Conservation (phyloP, 2,329 filamentous ascomycete species). For the Aspergillus spinulosporus region DNA sequence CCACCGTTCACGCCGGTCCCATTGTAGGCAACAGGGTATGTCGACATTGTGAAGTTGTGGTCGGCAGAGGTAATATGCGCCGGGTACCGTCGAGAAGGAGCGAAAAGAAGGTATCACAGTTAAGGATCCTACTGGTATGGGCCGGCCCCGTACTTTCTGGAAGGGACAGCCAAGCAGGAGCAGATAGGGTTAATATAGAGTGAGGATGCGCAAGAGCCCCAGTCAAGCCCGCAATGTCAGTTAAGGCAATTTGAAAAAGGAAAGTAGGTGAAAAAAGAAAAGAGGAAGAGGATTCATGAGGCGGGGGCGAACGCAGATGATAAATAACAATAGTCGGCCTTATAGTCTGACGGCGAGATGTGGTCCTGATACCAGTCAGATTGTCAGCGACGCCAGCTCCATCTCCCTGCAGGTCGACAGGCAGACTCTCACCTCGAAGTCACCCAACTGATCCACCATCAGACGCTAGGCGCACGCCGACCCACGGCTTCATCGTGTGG, state of each 20-base stretch:
- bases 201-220: conserved; percentile 3
- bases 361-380: conserved; percentile 22
- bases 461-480: conserved; percentile 21
- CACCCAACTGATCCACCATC: conserved; percentile 25
- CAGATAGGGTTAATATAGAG: conserved; percentile 5
- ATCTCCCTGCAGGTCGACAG: conserved; percentile 14
- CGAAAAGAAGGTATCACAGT: conserved; percentile 16
- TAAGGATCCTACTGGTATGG: conserved; percentile 12
- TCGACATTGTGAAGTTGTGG: conserved; percentile 32
- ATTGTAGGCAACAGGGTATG: conserved; percentile 59
- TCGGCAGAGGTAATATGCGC: neutral
- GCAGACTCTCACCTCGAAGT: conserved; percentile 8
- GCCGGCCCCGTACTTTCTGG: conserved; percentile 8
- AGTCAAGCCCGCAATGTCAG: conserved; percentile 1
- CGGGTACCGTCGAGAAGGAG: conserved; percentile 11
- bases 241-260: conserved; percentile 5
- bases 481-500: conserved; percentile 27
- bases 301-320: conserved; percentile 12
- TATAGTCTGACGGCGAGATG: conserved; percentile 14
- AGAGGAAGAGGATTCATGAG: conserved; percentile 7
- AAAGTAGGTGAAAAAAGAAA: conserved; percentile 14
- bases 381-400: conserved; percentile 12
- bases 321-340: conserved; percentile 21
- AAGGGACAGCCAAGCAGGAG: neutral
- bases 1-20: conserved; percentile 56